Evolutionary conservation across 139 green algal genomes (phyloP).

Genomic region (Chlamydomonas incerta): DNA sequence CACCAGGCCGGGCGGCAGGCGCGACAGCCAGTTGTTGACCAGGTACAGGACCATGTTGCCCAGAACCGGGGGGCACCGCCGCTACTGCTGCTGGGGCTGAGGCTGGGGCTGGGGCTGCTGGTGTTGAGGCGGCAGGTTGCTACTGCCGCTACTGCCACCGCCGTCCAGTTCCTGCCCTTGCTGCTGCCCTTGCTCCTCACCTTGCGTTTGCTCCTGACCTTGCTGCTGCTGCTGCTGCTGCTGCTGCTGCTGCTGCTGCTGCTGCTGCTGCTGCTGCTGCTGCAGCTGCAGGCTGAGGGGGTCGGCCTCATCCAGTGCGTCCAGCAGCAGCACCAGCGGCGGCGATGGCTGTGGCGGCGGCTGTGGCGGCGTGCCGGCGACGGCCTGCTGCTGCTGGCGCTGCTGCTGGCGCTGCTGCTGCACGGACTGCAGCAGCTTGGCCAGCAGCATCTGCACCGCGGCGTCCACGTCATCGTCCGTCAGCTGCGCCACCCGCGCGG

Average conservation of each 20-base stretch:
- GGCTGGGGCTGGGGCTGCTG: no score
- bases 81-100: no score
- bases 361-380: no score
- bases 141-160: no score
- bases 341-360: neutral
- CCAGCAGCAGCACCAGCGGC: conserved; percentile 8
- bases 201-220: no score
- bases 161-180: no score
- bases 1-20: neutral
- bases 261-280: neutral
- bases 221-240: no score
- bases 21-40: neutral
- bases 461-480: neutral
- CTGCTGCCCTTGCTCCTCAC: no score
- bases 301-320: conserved; percentile 18
- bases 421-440: neutral
- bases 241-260: no score
- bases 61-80: no score
- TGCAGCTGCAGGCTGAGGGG: neutral
- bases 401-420: neutral
- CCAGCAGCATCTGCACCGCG: neutral
- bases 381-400: neutral
- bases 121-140: no score
- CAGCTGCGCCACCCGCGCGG: neutral
- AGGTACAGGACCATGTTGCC: neutral